Base-by-base conservation (phyloP, 2,329 filamentous ascomycete genomes). In the Phoma herbarum region DNA sequence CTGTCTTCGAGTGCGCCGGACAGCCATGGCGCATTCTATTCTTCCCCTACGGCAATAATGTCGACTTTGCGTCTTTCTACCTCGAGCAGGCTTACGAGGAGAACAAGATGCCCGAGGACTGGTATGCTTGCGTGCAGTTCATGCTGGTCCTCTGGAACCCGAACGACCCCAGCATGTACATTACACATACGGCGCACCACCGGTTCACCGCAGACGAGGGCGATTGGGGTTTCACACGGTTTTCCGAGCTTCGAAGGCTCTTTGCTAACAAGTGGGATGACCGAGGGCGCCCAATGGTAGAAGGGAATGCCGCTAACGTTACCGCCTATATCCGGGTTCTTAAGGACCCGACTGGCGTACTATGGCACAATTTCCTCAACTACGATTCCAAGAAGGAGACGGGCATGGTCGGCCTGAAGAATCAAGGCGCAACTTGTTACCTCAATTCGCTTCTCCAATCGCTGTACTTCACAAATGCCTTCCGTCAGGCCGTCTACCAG, bases 301-400 rank as follows among this genome's bases (percentile, higher is more conserved):
- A 96, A 73, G 87, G 91, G 69, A 90, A 94, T 57, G 79, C 82
- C 8, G 90, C 88, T 70, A 92, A 91, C 72, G 88, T 96, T 71
- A 95, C 91, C 0, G 92, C 91, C 54, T 96, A 92, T 69, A 85
- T 96, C 45, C 86, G 92, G 51, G 83, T 95, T 48, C 87, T 95
- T 47, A 91, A 95, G 71, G 92, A 96, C 70, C 92, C 93, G 63
- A 96, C 92, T 1, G 92, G 92, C 53, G 92, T 95, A 4, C 76
- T 96, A 58, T 96, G 92, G 92, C 92, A 96, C 79, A 95, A 92
- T 78, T 94, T 96, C 77, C 84, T 88, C 75, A 93, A 94, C 79
- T 99, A 99, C 76, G 93, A 99, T 75, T 98, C 95, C n/a, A 99
- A 98, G 81, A 96, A 95, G 76, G 93, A 97, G 79, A 99, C 95